Base-by-base conservation (phyloP, 2,329 filamentous ascomycete genomes). In the Pseudogymnoascus sp. region DNA sequence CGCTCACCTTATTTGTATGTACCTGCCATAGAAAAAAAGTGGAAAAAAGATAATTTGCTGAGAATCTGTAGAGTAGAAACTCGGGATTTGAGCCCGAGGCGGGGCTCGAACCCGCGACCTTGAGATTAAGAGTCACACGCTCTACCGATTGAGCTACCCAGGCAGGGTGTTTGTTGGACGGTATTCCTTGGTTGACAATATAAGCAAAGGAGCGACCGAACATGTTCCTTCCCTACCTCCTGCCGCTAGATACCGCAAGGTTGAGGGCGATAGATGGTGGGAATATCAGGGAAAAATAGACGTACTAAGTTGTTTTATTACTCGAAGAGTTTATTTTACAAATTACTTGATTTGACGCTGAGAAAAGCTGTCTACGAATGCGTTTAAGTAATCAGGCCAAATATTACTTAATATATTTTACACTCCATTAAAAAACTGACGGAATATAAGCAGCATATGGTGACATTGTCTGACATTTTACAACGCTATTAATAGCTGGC, bases 121-220 rank as follows among this genome's bases (percentile, higher is more conserved):
- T 54, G 47, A 54, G 47, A 54, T 54, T 54, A 54, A 78, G 84
- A 86, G 84, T 86, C 83, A 85, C 79, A 86, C 83, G 83, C 83
- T 87, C 84, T 87, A 86, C 81, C 81, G 81, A 84, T 84, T 84
- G 81, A 84, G 81, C 81, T 84, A 85, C 57, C 57, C 57, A 58
- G 57, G 57, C 58, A 59, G 38, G 57, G 47, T 54, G 25, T 4
- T 54, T 54, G 47, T 34, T 54, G 47, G 47, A 20, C n/a, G n/a
- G 3, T 54, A 20, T 54, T 20, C 3, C 47, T 4, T 32, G 5
- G 28, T 1, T 18, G 6, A 12, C 1, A 54, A 18, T 54, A 54
- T 32, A 54, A 54, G 28, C 4, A 28, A 54, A 54, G 9, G 9
- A 54, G 11, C 28, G 28, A 32, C 8, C 11, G 12, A 25, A 11